A percentile compares a stretch with the other conserved stretches of the same genome.
phyloP scores from a whole-genome alignment of 257 asterid species.

The Primulina tabacum region DNA sequence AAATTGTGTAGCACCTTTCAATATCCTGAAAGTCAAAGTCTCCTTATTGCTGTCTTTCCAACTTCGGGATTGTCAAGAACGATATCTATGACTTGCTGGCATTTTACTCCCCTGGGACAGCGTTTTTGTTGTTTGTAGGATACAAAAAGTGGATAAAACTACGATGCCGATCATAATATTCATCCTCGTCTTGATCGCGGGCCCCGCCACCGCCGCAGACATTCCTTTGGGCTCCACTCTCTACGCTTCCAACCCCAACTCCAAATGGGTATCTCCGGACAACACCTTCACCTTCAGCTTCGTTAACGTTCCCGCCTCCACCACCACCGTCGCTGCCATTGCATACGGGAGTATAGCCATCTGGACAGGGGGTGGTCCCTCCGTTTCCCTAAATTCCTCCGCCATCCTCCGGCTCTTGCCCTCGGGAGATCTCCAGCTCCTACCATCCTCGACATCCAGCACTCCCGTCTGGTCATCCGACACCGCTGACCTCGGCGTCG shows the following conservation, averaged over 20 bases:
- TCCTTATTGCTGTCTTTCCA: no score
- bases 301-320: slow-evolving; percentile 27
- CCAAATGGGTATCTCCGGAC: slow-evolving; percentile 39
- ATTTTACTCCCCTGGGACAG: no score
- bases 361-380: slow-evolving; percentile 36
- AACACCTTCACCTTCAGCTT: slow-evolving; percentile 40
- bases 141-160: no score
- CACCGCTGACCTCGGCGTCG: slow-evolving; percentile 37
- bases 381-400: slow-evolving; percentile 2
- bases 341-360: slow-evolving; percentile 32
- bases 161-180: not conserved
- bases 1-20: no score
- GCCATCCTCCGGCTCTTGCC: slow-evolving; percentile 21
- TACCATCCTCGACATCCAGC: slow-evolving; percentile 36
- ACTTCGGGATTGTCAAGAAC: no score
- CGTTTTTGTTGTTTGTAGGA: no score
- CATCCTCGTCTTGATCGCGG: slow-evolving; percentile 23
- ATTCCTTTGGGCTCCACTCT: slow-evolving; percentile 42
- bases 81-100: no score
- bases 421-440: slow-evolving; percentile 57
- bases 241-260: slow-evolving; percentile 40
- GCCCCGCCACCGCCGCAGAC: slow-evolving; percentile 37
- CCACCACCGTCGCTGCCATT: slow-evolving; percentile 34
- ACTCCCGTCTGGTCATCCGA: slow-evolving; percentile 49
- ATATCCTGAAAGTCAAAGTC: no score